Evolutionary conservation across 1,139 yeast species (phyloP).

Genomic region (Diutina mesorugosa): DNA sequence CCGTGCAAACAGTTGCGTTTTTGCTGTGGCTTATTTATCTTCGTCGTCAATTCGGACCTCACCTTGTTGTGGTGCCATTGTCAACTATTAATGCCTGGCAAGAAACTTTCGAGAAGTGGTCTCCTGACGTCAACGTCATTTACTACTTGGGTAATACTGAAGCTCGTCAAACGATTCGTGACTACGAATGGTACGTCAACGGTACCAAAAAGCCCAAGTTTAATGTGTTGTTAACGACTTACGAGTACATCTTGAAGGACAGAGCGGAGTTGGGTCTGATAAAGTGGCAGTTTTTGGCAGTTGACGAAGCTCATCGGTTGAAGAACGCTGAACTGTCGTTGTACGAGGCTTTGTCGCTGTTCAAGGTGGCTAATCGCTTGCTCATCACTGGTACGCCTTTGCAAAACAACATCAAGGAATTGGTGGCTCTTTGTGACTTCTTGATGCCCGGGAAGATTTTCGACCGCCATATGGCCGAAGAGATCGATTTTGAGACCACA

Average conservation of each 20-base stretch:
- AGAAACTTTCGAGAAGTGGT: constrained; percentile 95
- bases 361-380: constrained; percentile 72
- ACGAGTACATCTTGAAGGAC: constrained; percentile 90
- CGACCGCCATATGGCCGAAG: constrained; percentile 58
- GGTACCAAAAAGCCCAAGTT: constrained; percentile 66
- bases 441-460: constrained; percentile 84
- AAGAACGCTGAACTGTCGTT: constrained; percentile 90
- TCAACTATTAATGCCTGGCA: constrained; percentile 99
- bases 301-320: constrained; percentile 95
- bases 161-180: constrained; percentile 72
- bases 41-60: constrained; percentile 94
- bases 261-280: constrained; percentile 65
- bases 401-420: constrained; percentile 88
- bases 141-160: constrained; percentile 88
- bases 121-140: constrained; percentile 89
- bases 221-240: constrained; percentile 81
- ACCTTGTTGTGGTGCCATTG: constrained; percentile 72
- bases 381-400: constrained; percentile 96
- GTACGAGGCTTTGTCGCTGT: constrained; percentile 75
- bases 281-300: constrained; percentile 94
- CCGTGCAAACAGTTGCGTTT: constrained; percentile 93
- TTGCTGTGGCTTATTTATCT: constrained; percentile 91
- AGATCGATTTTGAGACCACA: constrained; percentile 75
- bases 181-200: constrained; percentile 63
- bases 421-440: constrained; percentile 89